Evolutionary conservation across 2,329 filamentous ascomycete species (phyloP), one percentile per base, ranked within the genome.

Genomic region (Tolypocladium cylindrosporum): DNA sequence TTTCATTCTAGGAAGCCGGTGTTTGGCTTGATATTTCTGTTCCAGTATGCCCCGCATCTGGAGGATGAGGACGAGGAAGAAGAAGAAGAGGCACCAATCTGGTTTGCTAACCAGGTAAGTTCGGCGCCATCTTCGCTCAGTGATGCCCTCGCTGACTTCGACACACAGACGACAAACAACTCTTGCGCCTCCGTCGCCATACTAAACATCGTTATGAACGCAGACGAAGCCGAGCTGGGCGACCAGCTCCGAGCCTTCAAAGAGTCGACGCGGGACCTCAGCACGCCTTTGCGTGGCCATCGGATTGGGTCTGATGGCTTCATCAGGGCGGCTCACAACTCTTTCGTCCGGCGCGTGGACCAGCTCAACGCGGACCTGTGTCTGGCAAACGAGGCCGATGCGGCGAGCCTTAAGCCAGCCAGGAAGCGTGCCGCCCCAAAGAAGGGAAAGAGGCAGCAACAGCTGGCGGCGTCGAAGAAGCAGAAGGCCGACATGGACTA

Each of bases 181-280:
- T 88, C 91, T 34, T 99, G 94, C 72, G 94, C 91, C 24, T 94
- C 90, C n/a, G 84, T 97, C 52, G 91, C 94, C 4, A 78, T 97
- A 63, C 81, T 97, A 65, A 97, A 97, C 66, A 96, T 97, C 60
- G 77, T 96, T 67, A 95, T 96, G 83, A 97, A 97, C 68, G 80
- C 86, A 31, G 75, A 83, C 0, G 77, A 76, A 0, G 72, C 91
- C 4, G 74, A 84, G 13, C 79, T 97, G 7, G 91, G 91, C 4
- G 74, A 83, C n/a, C 78, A 86, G 59, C 79, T 97, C 1, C 72
- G 77, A 36, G 74, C 78, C 16, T 96, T 97, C 75, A 93, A 90
- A 65, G 75, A 85, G 0, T 83, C 85, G 42, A 96, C 92, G 0
- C 76, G 76, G 62, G 68, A 78, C 16, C 81, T 96, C 61, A 81